These are phyloP conservation scores for Mycena chlorophos DNA, from an alignment of 768 basidiomycete genomes.

Conservation along the genomic window DNA sequence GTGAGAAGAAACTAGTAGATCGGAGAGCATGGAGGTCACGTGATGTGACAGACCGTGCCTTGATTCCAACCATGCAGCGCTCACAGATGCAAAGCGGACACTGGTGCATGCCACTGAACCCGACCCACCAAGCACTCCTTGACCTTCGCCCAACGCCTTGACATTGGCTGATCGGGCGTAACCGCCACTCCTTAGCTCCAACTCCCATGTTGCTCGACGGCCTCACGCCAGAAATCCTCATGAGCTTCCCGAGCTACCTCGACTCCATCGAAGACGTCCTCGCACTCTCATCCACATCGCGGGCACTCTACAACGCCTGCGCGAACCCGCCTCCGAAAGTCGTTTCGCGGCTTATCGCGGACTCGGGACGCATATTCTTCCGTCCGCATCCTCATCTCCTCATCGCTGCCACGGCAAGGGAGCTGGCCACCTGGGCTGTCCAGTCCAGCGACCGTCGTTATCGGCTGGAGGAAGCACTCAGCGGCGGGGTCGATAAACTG, in stretches of 20 bases:
- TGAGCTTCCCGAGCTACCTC: constrained; percentile 9
- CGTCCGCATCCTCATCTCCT: constrained; percentile 23
- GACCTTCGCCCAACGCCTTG: no score
- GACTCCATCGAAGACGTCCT: constrained; percentile 17
- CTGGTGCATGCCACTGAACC: no score
- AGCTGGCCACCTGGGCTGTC: constrained; percentile 21
- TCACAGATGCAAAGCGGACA: no score
- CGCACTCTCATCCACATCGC: constrained; percentile 14
- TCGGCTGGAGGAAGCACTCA: constrained; percentile 15
- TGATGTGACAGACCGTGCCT: no score
- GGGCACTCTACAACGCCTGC: constrained; percentile 13
- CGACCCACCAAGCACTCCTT: no score
- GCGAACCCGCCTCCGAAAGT: constrained; percentile 11
- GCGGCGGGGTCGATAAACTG: constrained; percentile 18
- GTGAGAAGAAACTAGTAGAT: no score
- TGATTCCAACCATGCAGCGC: no score
- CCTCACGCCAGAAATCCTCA: constrained; percentile 15
- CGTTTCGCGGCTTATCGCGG: constrained; percentile 15
- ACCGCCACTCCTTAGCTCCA: no score
- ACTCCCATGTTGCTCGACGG: constrained; percentile 9
- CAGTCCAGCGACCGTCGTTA: constrained; percentile 8
- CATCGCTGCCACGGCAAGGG: constrained; percentile 16
- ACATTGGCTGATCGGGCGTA: no score
- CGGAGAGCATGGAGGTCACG: no score
- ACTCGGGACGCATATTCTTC: constrained; percentile 20